Conservation (phyloP, 306 rosid species). For the Cicer bijugum region DNA sequence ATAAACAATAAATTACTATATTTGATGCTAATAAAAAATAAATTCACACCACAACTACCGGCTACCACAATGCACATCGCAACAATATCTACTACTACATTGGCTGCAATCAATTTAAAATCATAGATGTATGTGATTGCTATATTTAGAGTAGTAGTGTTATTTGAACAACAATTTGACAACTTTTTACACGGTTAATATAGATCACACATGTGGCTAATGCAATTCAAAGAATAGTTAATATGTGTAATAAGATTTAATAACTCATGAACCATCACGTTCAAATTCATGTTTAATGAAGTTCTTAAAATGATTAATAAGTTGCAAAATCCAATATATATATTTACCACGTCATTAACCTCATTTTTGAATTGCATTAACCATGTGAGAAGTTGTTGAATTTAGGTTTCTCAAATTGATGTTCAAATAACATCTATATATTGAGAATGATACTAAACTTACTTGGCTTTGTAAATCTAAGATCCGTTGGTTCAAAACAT, state of each 20-base stretch:
- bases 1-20: no score
- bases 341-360: neutral
- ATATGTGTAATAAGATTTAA: neutral
- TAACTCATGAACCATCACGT: neutral
- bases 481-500: conserved; percentile 58
- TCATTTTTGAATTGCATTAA: neutral
- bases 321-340: neutral
- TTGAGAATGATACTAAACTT: conserved; percentile 30
- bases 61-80: no score
- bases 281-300: neutral
- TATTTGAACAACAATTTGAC: neutral
- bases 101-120: no score
- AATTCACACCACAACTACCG: no score
- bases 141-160: neutral
- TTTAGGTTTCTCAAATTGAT: neutral
- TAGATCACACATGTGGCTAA: neutral
- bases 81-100: no score
- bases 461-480: conserved; percentile 69
- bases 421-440: neutral
- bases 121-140: no score
- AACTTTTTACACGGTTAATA: neutral
- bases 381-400: neutral
- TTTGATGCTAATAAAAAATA: no score
- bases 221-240: neutral
- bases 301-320: neutral